These are phyloP conservation scores for Hyaloscypha variabilis DNA, from an alignment of 495 filamentous ascomycete genomes.

Conservation along the genomic window DNA sequence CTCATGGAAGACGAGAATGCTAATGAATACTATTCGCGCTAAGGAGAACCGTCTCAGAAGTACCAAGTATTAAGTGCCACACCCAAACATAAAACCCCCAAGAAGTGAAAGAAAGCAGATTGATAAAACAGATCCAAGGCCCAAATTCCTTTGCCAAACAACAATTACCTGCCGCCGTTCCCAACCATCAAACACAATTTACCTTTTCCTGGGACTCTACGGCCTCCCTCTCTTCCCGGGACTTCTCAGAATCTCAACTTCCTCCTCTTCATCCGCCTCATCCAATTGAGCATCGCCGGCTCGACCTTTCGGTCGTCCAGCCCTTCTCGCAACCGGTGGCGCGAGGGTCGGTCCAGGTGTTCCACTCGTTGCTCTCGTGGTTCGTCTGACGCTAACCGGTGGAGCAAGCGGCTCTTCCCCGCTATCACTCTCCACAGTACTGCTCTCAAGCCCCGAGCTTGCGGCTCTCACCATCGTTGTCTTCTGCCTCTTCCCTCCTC, in stretches of 20 bases:
- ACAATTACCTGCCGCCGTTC: no score
- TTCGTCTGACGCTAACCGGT: neutral
- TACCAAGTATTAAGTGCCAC: neutral
- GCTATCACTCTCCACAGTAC: neutral
- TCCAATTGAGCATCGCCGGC: neutral
- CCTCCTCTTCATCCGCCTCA: slow-evolving; percentile 4
- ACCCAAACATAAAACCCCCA: neutral
- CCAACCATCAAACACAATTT: neutral
- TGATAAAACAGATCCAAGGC: neutral
- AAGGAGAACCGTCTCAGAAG: neutral
- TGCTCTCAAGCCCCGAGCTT: neutral
- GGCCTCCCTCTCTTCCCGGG: slow-evolving; percentile 2
- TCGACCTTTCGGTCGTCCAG: neutral
- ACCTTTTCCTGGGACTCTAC: neutral
- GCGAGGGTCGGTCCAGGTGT: neutral
- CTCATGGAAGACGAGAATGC: neutral
- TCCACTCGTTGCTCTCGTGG: slow-evolving; percentile 4
- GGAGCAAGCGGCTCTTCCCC: neutral
- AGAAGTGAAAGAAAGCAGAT: neutral
- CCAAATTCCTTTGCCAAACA: neutral
- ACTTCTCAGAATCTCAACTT: neutral
- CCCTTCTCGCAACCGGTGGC: neutral
- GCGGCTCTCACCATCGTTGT: neutral
- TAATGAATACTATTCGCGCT: slow-evolving; percentile 1
- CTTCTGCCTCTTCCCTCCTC: neutral